Conservation (phyloP, 1,284 basidiomycete genomes). For the Trichosporon sp. region DNA sequence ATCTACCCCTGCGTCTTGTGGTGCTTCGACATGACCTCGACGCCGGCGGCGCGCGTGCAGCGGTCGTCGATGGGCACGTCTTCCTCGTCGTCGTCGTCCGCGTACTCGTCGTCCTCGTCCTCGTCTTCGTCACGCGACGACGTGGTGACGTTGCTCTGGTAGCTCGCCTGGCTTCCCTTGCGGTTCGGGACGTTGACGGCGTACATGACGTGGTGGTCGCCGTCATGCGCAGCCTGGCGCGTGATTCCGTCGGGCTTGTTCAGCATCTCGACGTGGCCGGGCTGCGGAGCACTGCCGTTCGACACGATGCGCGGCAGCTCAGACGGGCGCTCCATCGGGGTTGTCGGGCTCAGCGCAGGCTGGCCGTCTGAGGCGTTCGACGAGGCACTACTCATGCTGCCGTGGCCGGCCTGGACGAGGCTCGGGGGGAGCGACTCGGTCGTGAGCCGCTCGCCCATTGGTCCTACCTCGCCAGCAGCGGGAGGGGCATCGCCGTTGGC, state of each 20-base stretch:
- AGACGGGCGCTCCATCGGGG: slow-evolving; percentile 11
- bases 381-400: slow-evolving; percentile 5
- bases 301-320: slow-evolving; percentile 10
- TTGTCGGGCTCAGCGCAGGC: slow-evolving; percentile 3
- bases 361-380: slow-evolving; percentile 10
- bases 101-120: slow-evolving; percentile 35
- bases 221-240: slow-evolving; percentile 3
- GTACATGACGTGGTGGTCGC: slow-evolving; percentile 15
- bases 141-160: slow-evolving; percentile 11
- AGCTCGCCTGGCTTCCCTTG: slow-evolving; percentile 4
- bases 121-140: slow-evolving; percentile 32
- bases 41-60: slow-evolving; percentile 1
- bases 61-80: slow-evolving; percentile 17
- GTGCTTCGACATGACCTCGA: slow-evolving; percentile 3
- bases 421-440: not conserved
- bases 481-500: not conserved
- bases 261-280: not conserved
- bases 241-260: not conserved
- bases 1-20: not conserved
- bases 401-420: slow-evolving; percentile 3
- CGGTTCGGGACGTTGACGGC: slow-evolving; percentile 18
- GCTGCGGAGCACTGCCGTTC: slow-evolving; percentile 2
- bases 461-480: not conserved
- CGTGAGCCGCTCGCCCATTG: slow-evolving; percentile 4
- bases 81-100: slow-evolving; percentile 43